Base-by-base conservation (phyloP, 306 rosid genomes). In the Oemleria cerasiformis region DNA sequence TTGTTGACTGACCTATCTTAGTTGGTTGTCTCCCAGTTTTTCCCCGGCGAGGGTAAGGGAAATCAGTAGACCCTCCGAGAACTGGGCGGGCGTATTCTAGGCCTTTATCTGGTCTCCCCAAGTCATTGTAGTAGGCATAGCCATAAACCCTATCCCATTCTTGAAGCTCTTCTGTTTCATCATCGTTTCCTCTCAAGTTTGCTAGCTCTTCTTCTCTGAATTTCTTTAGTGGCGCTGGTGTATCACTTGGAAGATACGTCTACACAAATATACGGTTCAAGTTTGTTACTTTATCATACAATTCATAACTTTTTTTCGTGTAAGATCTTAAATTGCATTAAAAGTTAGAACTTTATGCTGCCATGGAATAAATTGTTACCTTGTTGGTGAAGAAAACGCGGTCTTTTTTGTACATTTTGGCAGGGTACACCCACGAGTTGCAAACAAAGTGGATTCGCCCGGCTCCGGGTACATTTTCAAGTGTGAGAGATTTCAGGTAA, bases 391-490 rank as follows among this genome's bases (percentile, higher is more conserved):
- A 92, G 95, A 92, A 92, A 73, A 90, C 47, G 3, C 98, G 92
- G 43, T 84, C 92, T 1, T 73, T 85, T 47, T 74, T 55, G 72
- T 92, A 88, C 78, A 84, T 82, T 14, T 84, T 48, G 8, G 83
- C 65, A 51, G 98, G 96, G 74, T 90, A 90, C 6, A 92, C 79
- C 98, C 98, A 92, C 5, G 98, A 92, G 81, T 88, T 92, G 87
- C 98, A 92, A 23, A 77, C 77, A 48, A 92, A 92, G 78, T 83
- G 91, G 74, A 92, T 68, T 55, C 36, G 65, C 16, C 92, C 92
- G 42, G 82, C 86, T 19, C 85, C 92, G 2, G 98, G 98, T 63
- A 90, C 91, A 65, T 81, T 56, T 55, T 88, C 84, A 9, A 92
- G 91, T 15, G 92, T 88, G 10, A 92, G 74, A 61, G 78, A 79